Evolutionary conservation across 257 asterid genomes (phyloP).

Genomic region (Lithospermum erythrorhizon): DNA sequence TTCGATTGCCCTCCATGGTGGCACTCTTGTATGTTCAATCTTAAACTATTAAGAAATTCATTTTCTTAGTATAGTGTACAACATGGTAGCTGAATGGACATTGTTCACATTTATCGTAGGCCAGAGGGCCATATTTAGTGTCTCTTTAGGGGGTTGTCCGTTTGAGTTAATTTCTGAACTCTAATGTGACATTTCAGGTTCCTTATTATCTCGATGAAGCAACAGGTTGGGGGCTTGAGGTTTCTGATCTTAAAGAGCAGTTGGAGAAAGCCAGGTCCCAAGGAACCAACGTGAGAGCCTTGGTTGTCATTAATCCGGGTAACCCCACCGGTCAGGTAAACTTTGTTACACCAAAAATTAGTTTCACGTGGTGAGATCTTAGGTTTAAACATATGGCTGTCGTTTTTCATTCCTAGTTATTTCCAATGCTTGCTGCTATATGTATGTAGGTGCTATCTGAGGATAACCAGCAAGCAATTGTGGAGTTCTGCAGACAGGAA

Average conservation of each 20-base stretch:
- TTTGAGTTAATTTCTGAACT: no score
- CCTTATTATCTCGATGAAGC: slow-evolving; percentile 97
- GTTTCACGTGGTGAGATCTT: background rate
- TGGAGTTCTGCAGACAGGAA: slow-evolving; percentile 91
- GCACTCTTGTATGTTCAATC: slow-evolving; percentile 63
- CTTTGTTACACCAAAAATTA: background rate
- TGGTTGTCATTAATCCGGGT: slow-evolving; percentile 97
- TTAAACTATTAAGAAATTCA: background rate
- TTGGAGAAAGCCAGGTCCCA: slow-evolving; percentile 68
- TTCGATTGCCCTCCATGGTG: slow-evolving; percentile 90
- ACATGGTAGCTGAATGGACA: background rate
- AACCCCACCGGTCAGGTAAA: slow-evolving; percentile 97
- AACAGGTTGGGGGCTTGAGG: slow-evolving; percentile 89
- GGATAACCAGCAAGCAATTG: slow-evolving; percentile 68
- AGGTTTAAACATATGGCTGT: background rate
- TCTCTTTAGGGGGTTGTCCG: background rate
- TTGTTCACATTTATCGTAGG: background rate
- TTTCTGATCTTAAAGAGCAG: slow-evolving; percentile 72
- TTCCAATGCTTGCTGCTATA: slow-evolving; percentile 5
- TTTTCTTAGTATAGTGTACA: background rate
- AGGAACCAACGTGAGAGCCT: slow-evolving; percentile 64
- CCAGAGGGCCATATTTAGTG: background rate
- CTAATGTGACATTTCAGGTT: slow-evolving; percentile 39
- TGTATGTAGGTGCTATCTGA: slow-evolving; percentile 41
- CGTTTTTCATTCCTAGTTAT: background rate